Evolutionary conservation across 495 filamentous ascomycete genomes (phyloP).

Genomic region (Articulospora tetracladia): DNA sequence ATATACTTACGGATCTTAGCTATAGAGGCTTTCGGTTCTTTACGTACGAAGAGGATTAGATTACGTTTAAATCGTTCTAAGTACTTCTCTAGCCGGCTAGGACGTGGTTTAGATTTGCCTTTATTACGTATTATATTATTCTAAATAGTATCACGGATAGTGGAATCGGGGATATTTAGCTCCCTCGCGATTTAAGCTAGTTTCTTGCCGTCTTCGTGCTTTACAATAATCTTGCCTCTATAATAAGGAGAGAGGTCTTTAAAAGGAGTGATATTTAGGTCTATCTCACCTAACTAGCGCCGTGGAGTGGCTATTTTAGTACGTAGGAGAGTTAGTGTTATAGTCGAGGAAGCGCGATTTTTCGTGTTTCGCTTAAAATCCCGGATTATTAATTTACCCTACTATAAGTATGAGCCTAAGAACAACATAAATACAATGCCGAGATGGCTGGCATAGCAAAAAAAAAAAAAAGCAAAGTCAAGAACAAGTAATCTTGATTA

Average conservation of each 20-base stretch:
- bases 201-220: neutral
- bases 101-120: neutral
- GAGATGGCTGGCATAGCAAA: too few species aligned
- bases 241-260: conserved; percentile 1
- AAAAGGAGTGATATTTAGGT: neutral
- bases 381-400: conserved; percentile 6
- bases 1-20: neutral
- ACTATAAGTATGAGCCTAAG: too few species aligned
- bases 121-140: neutral
- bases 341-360: neutral
- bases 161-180: neutral
- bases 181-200: neutral
- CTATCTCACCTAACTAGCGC: neutral
- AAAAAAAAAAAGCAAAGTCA: too few species aligned
- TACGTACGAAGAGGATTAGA: neutral
- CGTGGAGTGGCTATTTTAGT: neutral
- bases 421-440: too few species aligned
- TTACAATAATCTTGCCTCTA: conserved; percentile 3
- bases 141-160: neutral
- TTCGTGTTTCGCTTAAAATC: neutral
- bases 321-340: neutral
- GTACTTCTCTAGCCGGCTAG: conserved; percentile 2
- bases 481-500: too few species aligned
- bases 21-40: neutral
- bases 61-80: neutral